Percentiles rank a stretch among this genome's conserved stretches.
Conservation (phyloP, 108 stramenopile genomes). For the Skeletonema potamos region DNA sequence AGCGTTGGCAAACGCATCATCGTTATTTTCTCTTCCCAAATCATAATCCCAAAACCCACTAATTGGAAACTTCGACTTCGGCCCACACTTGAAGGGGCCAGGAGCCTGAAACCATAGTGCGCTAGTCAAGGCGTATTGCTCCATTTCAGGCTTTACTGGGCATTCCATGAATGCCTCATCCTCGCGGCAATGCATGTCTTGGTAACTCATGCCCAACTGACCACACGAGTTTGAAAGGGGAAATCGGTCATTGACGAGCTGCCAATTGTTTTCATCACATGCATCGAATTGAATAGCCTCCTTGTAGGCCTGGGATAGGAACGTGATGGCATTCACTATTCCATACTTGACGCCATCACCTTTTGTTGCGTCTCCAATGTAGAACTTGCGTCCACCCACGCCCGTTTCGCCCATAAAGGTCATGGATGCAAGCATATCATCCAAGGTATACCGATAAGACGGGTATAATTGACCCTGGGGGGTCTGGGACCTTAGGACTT, state of each 20-base stretch:
- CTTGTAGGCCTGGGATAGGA: slow-evolving; percentile 43
- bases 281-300: slow-evolving; percentile 53
- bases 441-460: slow-evolving; percentile 31
- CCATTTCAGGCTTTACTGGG: slow-evolving; percentile 40
- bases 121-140: slow-evolving; percentile 42
- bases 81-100: slow-evolving; percentile 45
- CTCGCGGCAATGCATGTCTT: slow-evolving; percentile 39
- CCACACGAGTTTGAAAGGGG: slow-evolving; percentile 41
- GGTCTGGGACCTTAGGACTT: slow-evolving; percentile 30
- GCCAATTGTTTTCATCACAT: slow-evolving; percentile 53
- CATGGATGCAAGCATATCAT: slow-evolving; percentile 36
- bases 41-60: slow-evolving; percentile 53
- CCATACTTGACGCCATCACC: slow-evolving; percentile 31
- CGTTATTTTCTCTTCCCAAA: slow-evolving; percentile 40
- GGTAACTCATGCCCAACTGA: slow-evolving; percentile 34
- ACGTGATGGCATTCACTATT: slow-evolving; percentile 35
- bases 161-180: slow-evolving; percentile 41
- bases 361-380: slow-evolving; percentile 21
- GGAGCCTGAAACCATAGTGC: slow-evolving; percentile 50
- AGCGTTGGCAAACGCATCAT: slow-evolving; percentile 35
- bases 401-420: slow-evolving; percentile 28
- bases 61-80: slow-evolving; percentile 32
- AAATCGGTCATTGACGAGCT: slow-evolving; percentile 34
- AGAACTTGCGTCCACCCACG: slow-evolving; percentile 30
- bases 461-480: slow-evolving; percentile 42